Conservation (phyloP, 805 yeast species). For the Barnettozyma wickerhamii region DNA sequence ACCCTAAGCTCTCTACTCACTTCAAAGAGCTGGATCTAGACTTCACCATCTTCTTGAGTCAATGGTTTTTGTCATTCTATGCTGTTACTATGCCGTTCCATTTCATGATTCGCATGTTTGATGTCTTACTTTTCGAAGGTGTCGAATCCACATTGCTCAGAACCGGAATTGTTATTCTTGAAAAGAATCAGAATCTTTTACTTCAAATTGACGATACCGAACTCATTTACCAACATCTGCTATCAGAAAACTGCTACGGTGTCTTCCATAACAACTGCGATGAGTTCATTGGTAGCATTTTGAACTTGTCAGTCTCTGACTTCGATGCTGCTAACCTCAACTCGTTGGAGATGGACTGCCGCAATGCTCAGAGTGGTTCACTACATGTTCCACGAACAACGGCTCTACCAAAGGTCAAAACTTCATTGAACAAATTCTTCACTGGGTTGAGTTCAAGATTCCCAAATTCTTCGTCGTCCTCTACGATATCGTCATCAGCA, state of each 20-base stretch:
- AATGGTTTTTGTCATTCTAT: slow-evolving; percentile 61
- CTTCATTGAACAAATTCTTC: slow-evolving; percentile 8
- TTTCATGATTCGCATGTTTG: slow-evolving; percentile 48
- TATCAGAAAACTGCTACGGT: slow-evolving; percentile 40
- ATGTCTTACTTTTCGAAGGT: slow-evolving; percentile 47
- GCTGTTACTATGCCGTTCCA: slow-evolving; percentile 57
- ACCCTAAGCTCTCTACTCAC: slow-evolving; percentile 40
- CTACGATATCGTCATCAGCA: slow-evolving; percentile 11
- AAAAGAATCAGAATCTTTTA: slow-evolving; percentile 40
- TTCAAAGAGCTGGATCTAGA: slow-evolving; percentile 36
- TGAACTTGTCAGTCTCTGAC: slow-evolving; percentile 13
- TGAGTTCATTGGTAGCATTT: slow-evolving; percentile 28
- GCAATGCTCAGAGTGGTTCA: neutral
- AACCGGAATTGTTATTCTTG: slow-evolving; percentile 48
- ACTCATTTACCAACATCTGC: slow-evolving; percentile 34
- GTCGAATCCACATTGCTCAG: slow-evolving; percentile 51
- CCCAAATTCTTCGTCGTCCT: slow-evolving; percentile 9
- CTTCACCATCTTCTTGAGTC: slow-evolving; percentile 47
- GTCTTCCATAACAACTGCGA: slow-evolving; percentile 34
- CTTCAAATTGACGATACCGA: slow-evolving; percentile 35
- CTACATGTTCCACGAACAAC: neutral
- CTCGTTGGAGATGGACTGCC: slow-evolving; percentile 7
- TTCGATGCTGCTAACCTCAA: slow-evolving; percentile 11
- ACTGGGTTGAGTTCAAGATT: slow-evolving; percentile 6
- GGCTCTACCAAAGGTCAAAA: slow-evolving; percentile 1